Evolutionary conservation across 2,329 filamentous ascomycete species (phyloP).

Genomic region (Myriangium duriaei): DNA sequence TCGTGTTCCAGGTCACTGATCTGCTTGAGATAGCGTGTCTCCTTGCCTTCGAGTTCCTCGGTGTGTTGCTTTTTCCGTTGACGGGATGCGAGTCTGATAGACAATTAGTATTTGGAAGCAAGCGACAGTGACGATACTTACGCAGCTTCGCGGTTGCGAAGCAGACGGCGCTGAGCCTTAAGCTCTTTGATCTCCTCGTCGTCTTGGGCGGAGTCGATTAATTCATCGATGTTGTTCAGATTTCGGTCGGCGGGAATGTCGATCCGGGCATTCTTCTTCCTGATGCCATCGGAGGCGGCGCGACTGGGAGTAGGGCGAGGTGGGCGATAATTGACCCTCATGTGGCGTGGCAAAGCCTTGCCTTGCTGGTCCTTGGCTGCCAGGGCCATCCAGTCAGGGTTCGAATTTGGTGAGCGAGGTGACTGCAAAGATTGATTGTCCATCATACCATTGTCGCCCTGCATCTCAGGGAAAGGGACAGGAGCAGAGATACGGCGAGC

Average conservation of each 20-base stretch:
- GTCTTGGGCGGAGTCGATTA: slow-evolving; percentile 78
- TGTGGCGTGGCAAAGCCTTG: slow-evolving; percentile 35
- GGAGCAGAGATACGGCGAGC: slow-evolving; percentile 28
- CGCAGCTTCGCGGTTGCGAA: slow-evolving; percentile 94
- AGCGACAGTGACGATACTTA: slow-evolving; percentile 42
- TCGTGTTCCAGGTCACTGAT: slow-evolving; percentile 72
- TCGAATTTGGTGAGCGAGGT: slow-evolving; percentile 50
- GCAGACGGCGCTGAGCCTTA: slow-evolving; percentile 91
- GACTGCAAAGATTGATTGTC: slow-evolving; percentile 40
- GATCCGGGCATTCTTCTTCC: slow-evolving; percentile 98
- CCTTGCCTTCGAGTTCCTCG: slow-evolving; percentile 90
- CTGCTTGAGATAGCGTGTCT: slow-evolving; percentile 73
- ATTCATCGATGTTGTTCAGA: slow-evolving; percentile 83
- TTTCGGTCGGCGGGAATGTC: slow-evolving; percentile 92
- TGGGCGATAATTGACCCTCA: slow-evolving; percentile 53
- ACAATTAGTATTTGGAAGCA: slow-evolving; percentile 1
- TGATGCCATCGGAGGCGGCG: slow-evolving; percentile 66
- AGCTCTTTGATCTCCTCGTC: slow-evolving; percentile 94
- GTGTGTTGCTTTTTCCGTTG: slow-evolving; percentile 98
- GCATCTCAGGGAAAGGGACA: slow-evolving; percentile 25
- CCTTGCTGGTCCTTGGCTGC: slow-evolving; percentile 34
- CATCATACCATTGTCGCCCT: slow-evolving; percentile 29
- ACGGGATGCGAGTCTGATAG: slow-evolving; percentile 71
- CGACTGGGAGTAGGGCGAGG: slow-evolving; percentile 47
- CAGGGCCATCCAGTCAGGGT: slow-evolving; percentile 45